phyloP scores from a whole-genome alignment of 2,329 filamentous ascomycete species.

The Tolypocladium capitatum region DNA sequence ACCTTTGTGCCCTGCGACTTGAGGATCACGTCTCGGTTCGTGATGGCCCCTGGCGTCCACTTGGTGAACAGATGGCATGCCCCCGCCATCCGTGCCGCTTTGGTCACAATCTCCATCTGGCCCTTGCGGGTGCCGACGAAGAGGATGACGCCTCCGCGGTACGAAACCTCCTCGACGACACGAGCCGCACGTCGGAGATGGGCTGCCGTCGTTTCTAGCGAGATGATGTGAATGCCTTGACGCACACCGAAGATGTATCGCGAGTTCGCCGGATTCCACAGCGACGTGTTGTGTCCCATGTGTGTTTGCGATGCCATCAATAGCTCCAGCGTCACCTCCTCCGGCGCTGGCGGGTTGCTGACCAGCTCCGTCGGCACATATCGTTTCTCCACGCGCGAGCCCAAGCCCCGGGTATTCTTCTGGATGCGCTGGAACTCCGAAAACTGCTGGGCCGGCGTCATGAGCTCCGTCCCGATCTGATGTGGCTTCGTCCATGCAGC shows the following conservation, averaged over 20 bases:
- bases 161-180: slow-evolving; percentile 76
- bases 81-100: slow-evolving; percentile 62
- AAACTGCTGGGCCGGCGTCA: slow-evolving; percentile 26
- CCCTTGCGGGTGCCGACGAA: slow-evolving; percentile 81
- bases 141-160: slow-evolving; percentile 70
- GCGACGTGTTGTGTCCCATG: slow-evolving; percentile 77
- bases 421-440: slow-evolving; percentile 24
- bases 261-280: slow-evolving; percentile 92
- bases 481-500: slow-evolving; percentile 19
- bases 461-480: slow-evolving; percentile 18
- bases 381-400: slow-evolving; percentile 34
- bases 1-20: slow-evolving; percentile 55
- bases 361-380: slow-evolving; percentile 58
- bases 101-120: slow-evolving; percentile 68
- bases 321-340: slow-evolving; percentile 79
- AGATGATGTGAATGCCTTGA: slow-evolving; percentile 84
- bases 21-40: slow-evolving; percentile 87
- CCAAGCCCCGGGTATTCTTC: slow-evolving; percentile 31
- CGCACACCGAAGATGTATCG: slow-evolving; percentile 88
- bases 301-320: slow-evolving; percentile 79
- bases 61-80: slow-evolving; percentile 84
- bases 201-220: slow-evolving; percentile 74
- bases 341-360: slow-evolving; percentile 57
- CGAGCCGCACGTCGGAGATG: slow-evolving; percentile 88
- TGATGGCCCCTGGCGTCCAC: slow-evolving; percentile 86